phyloP scores from a whole-genome alignment of 2,329 filamentous ascomycete genomes.

The Blastomyces silverae region DNA sequence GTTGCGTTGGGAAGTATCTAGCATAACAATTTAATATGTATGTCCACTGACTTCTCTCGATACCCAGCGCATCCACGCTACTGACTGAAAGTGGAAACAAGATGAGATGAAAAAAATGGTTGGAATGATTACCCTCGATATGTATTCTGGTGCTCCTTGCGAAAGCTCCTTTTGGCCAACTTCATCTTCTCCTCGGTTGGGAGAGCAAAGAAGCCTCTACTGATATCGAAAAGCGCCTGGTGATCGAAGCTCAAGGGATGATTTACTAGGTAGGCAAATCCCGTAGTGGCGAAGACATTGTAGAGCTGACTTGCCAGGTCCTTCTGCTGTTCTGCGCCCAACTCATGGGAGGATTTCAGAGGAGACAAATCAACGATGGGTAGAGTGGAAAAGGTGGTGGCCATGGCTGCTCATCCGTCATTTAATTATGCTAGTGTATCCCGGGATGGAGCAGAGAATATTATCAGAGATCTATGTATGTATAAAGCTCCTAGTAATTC shows the following conservation, averaged over 20 bases:
- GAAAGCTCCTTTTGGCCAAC: conserved; percentile 41
- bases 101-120: not conserved
- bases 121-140: conserved; percentile 35
- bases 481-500: not conserved
- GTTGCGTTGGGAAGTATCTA: conserved; percentile 43
- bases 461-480: not conserved
- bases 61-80: not conserved
- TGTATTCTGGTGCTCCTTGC: conserved; percentile 38
- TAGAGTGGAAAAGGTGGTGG: conserved; percentile 39
- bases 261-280: conserved; percentile 45
- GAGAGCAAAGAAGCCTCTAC: conserved; percentile 37
- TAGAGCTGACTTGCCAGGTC: conserved; percentile 36
- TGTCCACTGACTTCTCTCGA: not conserved
- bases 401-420: conserved; percentile 26
- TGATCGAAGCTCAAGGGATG: conserved; percentile 39
- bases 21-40: not conserved
- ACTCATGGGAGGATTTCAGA: conserved; percentile 27
- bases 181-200: conserved; percentile 36
- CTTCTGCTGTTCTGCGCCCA: conserved; percentile 25
- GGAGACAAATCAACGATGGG: conserved; percentile 40
- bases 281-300: conserved; percentile 42
- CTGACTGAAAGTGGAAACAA: not conserved
- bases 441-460: not conserved
- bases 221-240: conserved; percentile 40
- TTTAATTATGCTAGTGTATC: not conserved